Conservation (phyloP, 495 filamentous ascomycete genomes). For the Penicillium coprophilum region DNA sequence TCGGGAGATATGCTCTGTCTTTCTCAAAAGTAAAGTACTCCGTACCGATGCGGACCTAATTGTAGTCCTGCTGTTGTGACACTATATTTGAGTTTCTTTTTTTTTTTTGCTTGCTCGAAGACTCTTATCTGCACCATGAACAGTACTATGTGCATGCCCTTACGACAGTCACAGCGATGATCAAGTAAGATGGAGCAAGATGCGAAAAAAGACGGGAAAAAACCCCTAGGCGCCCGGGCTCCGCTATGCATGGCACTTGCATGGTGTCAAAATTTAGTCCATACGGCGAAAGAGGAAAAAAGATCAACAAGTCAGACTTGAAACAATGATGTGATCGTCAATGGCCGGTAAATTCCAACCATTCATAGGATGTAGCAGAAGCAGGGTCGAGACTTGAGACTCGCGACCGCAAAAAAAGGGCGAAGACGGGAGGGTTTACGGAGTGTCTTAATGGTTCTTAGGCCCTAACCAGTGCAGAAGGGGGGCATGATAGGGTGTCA, state of each 20-base stretch:
- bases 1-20: not conserved
- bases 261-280: constrained; percentile 22
- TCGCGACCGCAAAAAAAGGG: constrained; percentile 10
- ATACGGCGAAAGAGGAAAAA: constrained; percentile 47
- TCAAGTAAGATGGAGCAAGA: not conserved
- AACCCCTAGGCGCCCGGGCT: not conserved
- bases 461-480: constrained; percentile 23
- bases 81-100: not conserved
- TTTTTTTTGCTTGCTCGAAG: not conserved
- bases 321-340: constrained; percentile 6
- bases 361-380: constrained; percentile 7
- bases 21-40: not conserved
- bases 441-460: constrained; percentile 10
- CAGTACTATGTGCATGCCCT: not conserved
- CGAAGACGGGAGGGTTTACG: constrained; percentile 22
- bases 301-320: constrained; percentile 14
- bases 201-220: constrained; percentile 2
- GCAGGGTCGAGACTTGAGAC: not conserved
- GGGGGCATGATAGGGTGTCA: constrained; percentile 22
- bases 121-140: not conserved
- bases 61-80: not conserved
- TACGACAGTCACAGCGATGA: not conserved
- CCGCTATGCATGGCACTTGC: constrained; percentile 22
- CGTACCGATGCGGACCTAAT: not conserved
- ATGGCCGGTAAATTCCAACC: not conserved